Evolutionary conservation across 495 filamentous ascomycete species (phyloP).

Genomic region (Staphylotrichum tortipilum): DNA sequence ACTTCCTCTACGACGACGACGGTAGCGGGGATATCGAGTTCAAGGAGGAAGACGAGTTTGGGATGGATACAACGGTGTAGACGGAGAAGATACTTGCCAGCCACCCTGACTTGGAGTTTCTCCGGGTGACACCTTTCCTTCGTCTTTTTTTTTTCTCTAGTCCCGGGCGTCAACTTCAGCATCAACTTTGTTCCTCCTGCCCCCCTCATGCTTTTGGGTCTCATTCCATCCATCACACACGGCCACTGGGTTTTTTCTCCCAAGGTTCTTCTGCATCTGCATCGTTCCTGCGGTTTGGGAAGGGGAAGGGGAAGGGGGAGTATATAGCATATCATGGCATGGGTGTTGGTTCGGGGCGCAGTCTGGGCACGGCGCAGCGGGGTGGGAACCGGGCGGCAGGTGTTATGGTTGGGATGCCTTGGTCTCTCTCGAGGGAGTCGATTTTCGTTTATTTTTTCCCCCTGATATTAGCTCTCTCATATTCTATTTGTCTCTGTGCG

Average conservation of each 20-base stretch:
- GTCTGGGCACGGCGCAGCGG: constrained; percentile 8
- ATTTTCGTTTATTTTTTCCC: not conserved
- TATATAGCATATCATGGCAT: constrained; percentile 13
- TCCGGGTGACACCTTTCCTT: constrained; percentile 7
- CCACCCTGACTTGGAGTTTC: too few species aligned
- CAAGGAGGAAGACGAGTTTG: constrained; percentile 87
- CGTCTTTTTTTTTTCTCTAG: constrained; percentile 2
- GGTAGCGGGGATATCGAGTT: constrained; percentile 54
- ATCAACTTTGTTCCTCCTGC: too few species aligned
- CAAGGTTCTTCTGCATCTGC: constrained; percentile 5
- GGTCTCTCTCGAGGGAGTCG: too few species aligned
- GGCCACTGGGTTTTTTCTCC: too few species aligned
- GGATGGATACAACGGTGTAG: constrained; percentile 56
- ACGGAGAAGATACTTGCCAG: not conserved
- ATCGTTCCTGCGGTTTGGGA: not conserved
- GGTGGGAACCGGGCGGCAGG: constrained; percentile 3
- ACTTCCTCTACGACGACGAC: constrained; percentile 65
- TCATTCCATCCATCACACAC: too few species aligned
- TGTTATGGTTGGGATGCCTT: not conserved
- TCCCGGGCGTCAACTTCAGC: too few species aligned
- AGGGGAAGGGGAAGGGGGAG: too few species aligned
- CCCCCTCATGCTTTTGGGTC: too few species aligned
- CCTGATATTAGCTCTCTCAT: not conserved
- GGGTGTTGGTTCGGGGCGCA: constrained; percentile 9
- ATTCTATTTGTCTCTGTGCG: not conserved